Evolutionary conservation across 2,329 filamentous ascomycete genomes (phyloP), one percentile per base, ranked within the genome.

Genomic region (Colletotrichum sp.): DNA sequence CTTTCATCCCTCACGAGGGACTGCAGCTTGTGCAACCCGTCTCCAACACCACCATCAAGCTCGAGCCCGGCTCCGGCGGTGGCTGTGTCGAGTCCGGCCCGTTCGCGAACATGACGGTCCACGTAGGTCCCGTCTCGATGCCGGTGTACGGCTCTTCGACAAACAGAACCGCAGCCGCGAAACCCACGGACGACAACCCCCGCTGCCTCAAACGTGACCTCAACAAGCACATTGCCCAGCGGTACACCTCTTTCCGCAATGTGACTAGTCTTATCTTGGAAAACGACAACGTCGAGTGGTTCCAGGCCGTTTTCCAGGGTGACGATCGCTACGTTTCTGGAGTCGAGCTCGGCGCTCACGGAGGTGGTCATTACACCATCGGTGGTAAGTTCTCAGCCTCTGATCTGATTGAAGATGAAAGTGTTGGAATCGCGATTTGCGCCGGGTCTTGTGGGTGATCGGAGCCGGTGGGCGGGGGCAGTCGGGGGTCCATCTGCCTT

Each of bases 21-120:
- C 57, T 77, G 79, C 39, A 72, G 26, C 70, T 79, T 21, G 44
- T 63, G 28, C 63, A 63, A 13, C 1, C 36, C 3, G 30, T 8
- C 12, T 60, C 59, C 36, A 75, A 71, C 21, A 52, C 69, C 28
- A 52, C 64, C 21, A 79, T 84, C 77, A 80, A 82, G 74, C 59
- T 87, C 21, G 86, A 87, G 1, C 84, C 86, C 1, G 90, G 88
- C 16, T 83, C 84, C 0, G 90, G 90, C 15, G 90, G 90, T 60
- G 90, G 90, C 10, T 77, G 84, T 66, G 80, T 86, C 32, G 78
- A 75, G n/a, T 75, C 77, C 55, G 83, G 85, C 9, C 83, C 83
- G 2, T 85, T 90, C 26, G 79, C 80, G 36, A 84, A 85, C 78
- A 84, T 85, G 78, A 83, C 81, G 5, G 82, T 85, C 59, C 85